Percentiles rank a stretch among this genome's conserved stretches.
These are phyloP conservation scores for Pythium myriotylum DNA, from an alignment of 352 stramenopile genomes.

Conservation along the genomic window DNA sequence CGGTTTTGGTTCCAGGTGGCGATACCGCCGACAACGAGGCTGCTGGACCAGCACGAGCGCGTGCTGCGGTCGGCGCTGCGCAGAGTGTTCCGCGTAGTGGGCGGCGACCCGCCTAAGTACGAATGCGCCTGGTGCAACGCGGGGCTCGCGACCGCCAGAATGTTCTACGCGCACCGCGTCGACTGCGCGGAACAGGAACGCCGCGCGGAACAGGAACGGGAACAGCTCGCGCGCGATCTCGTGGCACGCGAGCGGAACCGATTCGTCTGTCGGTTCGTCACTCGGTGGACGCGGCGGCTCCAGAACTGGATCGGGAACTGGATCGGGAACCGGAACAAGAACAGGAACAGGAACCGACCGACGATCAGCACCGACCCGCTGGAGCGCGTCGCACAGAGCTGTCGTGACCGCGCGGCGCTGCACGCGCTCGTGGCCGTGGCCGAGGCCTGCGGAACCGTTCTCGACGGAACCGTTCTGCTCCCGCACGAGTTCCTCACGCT, in stretches of 20 bases:
- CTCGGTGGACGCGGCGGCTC: neutral
- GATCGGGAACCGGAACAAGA: too few relatives aligned
- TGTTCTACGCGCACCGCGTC: conserved; percentile 32
- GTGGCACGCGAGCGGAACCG: neutral
- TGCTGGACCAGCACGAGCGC: conserved; percentile 25
- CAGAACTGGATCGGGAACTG: neutral
- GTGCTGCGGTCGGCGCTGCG: conserved; percentile 26
- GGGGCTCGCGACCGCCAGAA: conserved; percentile 21
- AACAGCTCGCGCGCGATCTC: neutral
- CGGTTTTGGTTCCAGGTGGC: too few relatives aligned
- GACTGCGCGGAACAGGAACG: conserved; percentile 5
- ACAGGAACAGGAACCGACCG: too few relatives aligned
- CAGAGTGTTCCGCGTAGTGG: conserved; percentile 29
- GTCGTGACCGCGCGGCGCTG: conserved; percentile 1
- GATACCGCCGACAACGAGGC: neutral
- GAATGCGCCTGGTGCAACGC: conserved; percentile 36
- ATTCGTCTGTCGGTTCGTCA: neutral
- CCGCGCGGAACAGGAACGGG: neutral
- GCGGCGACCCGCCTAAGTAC: conserved; percentile 28
- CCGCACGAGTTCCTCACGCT: conserved; percentile 4
- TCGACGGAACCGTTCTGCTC: neutral
- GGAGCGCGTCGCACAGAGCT: conserved; percentile 2
- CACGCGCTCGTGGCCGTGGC: conserved; percentile 6
- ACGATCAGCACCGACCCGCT: too few relatives aligned
- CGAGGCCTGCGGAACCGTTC: neutral